Evolutionary conservation across 2,329 filamentous ascomycete species (phyloP).

Genomic region (Botryotinia globosa): DNA sequence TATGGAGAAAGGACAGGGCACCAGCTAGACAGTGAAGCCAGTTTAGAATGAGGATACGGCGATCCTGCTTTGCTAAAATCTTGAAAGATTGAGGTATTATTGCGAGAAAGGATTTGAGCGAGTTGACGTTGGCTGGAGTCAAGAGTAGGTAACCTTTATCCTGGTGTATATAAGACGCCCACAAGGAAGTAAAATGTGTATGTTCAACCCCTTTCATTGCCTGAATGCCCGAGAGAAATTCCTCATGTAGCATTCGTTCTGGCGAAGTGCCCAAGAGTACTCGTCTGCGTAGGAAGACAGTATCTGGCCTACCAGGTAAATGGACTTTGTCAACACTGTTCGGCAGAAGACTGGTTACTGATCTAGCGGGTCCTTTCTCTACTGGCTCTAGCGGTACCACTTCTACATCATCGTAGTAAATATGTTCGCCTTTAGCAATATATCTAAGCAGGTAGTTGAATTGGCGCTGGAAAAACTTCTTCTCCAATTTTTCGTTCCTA

Average conservation of each 20-base stretch:
- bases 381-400: constrained; percentile 66
- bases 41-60: constrained; percentile 61
- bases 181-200: constrained; percentile 67
- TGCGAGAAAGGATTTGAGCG: constrained; percentile 64
- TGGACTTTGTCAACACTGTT: constrained; percentile 56
- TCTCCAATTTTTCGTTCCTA: constrained; percentile 62
- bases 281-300: constrained; percentile 55
- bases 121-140: constrained; percentile 64
- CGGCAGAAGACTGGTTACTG: constrained; percentile 41
- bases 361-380: constrained; percentile 52
- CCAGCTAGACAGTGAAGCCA: constrained; percentile 73
- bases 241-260: constrained; percentile 48
- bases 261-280: constrained; percentile 50
- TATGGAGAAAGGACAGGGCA: constrained; percentile 65
- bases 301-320: constrained; percentile 59
- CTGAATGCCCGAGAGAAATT: constrained; percentile 61
- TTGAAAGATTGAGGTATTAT: constrained; percentile 62
- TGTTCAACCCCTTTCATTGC: constrained; percentile 59
- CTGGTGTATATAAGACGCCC: constrained; percentile 66
- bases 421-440: constrained; percentile 57
- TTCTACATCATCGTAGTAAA: constrained; percentile 64
- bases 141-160: constrained; percentile 64
- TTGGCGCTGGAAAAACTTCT: constrained; percentile 67
- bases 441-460: constrained; percentile 68
- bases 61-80: constrained; percentile 56